Evolutionary conservation across 2,329 filamentous ascomycete species (phyloP).

Genomic region (Coniochaeta pulveracea): DNA sequence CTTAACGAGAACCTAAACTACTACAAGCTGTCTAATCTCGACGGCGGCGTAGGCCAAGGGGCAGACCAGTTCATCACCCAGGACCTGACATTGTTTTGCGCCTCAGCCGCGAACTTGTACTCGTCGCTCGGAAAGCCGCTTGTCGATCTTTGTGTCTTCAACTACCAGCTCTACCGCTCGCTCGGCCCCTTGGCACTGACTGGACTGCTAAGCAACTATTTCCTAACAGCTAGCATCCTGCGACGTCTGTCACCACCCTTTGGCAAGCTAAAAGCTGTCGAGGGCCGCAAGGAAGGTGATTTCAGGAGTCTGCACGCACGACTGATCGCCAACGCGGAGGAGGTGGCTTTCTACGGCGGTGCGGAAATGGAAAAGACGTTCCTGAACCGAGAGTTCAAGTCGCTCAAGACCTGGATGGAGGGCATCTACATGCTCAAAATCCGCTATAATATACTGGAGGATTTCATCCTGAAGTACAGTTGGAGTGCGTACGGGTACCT

Average conservation of each 20-base stretch:
- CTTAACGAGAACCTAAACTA: slow-evolving; percentile 92
- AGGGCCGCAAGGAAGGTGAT: slow-evolving; percentile 89
- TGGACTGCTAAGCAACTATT: slow-evolving; percentile 84
- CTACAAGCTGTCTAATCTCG: slow-evolving; percentile 87
- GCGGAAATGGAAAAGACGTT: slow-evolving; percentile 92
- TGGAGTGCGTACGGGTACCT: slow-evolving; percentile 98
- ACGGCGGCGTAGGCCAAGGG: slow-evolving; percentile 83
- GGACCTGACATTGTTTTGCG: slow-evolving; percentile 90
- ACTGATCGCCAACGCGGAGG: slow-evolving; percentile 91
- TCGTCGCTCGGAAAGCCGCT: slow-evolving; percentile 96
- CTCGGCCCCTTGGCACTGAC: slow-evolving; percentile 79
- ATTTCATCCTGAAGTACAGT: slow-evolving; percentile 95
- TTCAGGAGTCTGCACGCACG: slow-evolving; percentile 86
- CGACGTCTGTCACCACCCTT: slow-evolving; percentile 87
- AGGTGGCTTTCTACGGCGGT: slow-evolving; percentile 94
- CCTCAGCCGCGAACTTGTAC: slow-evolving; percentile 82
- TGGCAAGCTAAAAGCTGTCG: slow-evolving; percentile 91
- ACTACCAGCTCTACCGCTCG: slow-evolving; percentile 89
- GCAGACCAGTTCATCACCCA: slow-evolving; percentile 97
- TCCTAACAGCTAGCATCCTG: slow-evolving; percentile 83
- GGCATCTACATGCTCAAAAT: slow-evolving; percentile 97
- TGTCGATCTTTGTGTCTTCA: slow-evolving; percentile 96
- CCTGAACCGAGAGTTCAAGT: slow-evolving; percentile 83
- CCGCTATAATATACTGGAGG: slow-evolving; percentile 96
- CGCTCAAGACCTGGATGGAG: slow-evolving; percentile 94